phyloP scores from a whole-genome alignment of 805 yeast genomes.

The Saccharomycopsis olivae region DNA sequence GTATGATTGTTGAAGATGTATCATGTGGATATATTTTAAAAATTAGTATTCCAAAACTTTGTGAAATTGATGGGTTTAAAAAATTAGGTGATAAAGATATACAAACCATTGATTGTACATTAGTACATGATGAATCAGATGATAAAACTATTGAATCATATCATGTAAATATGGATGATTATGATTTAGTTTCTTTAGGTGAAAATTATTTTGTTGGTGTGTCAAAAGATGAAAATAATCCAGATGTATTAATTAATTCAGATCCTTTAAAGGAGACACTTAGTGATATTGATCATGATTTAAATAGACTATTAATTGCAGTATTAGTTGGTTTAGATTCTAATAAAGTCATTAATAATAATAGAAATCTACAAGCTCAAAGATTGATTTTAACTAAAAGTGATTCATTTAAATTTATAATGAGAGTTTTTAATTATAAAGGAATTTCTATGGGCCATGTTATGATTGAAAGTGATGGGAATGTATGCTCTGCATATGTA shows the following conservation, averaged over 20 bases:
- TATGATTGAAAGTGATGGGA: neutral
- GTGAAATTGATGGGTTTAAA: conserved; percentile 27
- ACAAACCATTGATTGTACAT: conserved; percentile 13
- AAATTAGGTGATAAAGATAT: conserved; percentile 18
- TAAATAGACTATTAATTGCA: no score
- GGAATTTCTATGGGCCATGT: no score
- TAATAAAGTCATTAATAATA: no score
- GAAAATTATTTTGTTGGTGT: neutral
- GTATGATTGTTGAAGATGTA: conserved; percentile 38
- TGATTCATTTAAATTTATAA: no score
- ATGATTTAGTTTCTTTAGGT: conserved; percentile 5
- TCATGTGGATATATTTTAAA: conserved; percentile 49
- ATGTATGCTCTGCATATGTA: neutral
- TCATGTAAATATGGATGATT: neutral
- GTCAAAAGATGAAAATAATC: neutral
- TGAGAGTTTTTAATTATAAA: no score
- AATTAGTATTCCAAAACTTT: conserved; percentile 40
- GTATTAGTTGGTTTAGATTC: no score
- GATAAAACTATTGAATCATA: neutral
- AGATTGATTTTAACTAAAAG: no score
- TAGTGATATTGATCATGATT: no score
- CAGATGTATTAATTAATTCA: neutral
- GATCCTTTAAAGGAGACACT: no score
- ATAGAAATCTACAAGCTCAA: no score
- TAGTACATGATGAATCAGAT: neutral